Evolutionary conservation across 2,329 filamentous ascomycete species (phyloP).

Genomic region (Colletotrichum destructivum): DNA sequence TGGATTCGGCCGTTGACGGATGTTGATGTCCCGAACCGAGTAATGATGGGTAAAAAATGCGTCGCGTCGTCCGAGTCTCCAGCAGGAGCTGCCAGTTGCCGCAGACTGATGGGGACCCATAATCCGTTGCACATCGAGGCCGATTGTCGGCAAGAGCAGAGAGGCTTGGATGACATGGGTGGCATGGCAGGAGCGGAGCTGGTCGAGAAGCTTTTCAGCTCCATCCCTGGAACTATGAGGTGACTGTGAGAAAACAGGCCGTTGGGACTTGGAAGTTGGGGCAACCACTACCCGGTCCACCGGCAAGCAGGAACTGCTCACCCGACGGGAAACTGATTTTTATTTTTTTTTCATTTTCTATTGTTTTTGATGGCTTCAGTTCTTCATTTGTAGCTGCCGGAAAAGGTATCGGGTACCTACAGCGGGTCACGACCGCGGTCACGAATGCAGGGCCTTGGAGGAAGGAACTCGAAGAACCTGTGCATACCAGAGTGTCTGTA

Average conservation of each 20-base stretch:
- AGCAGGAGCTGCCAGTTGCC: neutral
- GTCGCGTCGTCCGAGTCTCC: constrained; percentile 8
- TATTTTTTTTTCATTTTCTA: too few relatives aligned
- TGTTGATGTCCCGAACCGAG: constrained; percentile 20
- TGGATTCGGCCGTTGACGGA: constrained; percentile 3
- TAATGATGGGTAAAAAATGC: neutral
- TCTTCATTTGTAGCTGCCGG: neutral
- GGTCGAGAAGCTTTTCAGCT: constrained; percentile 19
- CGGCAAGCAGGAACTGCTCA: neutral
- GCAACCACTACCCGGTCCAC: neutral
- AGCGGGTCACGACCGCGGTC: constrained; percentile 21
- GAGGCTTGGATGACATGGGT: neutral
- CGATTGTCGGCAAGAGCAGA: constrained; percentile 20
- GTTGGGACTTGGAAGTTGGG: constrained; percentile 2
- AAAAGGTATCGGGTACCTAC: constrained; percentile 4
- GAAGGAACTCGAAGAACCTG: neutral
- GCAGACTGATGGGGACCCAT: neutral
- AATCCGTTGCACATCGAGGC: neutral
- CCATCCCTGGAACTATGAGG: constrained; percentile 21
- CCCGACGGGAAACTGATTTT: too few relatives aligned
- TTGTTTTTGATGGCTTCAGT: neutral
- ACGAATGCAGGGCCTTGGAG: constrained; percentile 3
- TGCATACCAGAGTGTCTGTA: too few relatives aligned
- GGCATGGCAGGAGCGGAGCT: constrained; percentile 17
- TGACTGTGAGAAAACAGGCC: neutral